phyloP scores from a whole-genome alignment of 352 stramenopile species.

The Globisporangium radiosum region DNA sequence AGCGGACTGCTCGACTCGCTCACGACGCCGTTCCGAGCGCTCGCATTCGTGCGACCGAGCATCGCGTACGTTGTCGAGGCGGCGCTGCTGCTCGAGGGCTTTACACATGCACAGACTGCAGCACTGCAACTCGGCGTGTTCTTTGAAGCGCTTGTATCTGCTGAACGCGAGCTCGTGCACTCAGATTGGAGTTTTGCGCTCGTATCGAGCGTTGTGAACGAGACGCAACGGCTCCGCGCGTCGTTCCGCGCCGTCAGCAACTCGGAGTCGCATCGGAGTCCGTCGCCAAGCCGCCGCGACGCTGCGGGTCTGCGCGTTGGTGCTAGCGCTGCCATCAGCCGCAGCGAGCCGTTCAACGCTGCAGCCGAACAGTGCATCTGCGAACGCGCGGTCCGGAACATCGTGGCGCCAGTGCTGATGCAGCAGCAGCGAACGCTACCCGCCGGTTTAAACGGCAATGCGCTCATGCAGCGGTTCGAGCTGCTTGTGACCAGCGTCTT shows the following conservation, averaged over 20 bases:
- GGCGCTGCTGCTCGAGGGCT: constrained; percentile 24
- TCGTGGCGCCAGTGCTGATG: background rate
- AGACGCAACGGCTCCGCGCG: constrained; percentile 2
- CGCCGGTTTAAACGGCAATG: background rate
- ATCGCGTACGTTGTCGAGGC: constrained; percentile 23
- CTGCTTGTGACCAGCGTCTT: constrained; percentile 17
- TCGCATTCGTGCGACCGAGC: constrained; percentile 18
- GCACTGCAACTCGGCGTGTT: constrained; percentile 14
- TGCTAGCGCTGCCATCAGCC: background rate
- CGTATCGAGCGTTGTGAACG: constrained; percentile 1
- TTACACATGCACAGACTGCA: constrained; percentile 9
- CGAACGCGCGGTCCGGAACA: constrained; percentile 4
- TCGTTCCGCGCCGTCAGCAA: constrained; percentile 2
- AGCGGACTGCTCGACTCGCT: constrained; percentile 23
- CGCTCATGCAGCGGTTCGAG: constrained; percentile 4
- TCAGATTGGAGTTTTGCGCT: background rate
- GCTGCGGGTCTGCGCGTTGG: background rate
- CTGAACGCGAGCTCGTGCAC: constrained; percentile 2
- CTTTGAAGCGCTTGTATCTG: constrained; percentile 18
- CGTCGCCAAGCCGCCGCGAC: background rate
- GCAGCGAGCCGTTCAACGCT: background rate
- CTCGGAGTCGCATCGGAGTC: background rate
- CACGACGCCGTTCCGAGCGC: constrained; percentile 22
- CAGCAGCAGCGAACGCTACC: background rate
- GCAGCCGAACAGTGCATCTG: constrained; percentile 11